Percentiles rank a stretch among this genome's conserved stretches.
Conservation (phyloP, 768 basidiomycete genomes). For the Russula sp. region DNA sequence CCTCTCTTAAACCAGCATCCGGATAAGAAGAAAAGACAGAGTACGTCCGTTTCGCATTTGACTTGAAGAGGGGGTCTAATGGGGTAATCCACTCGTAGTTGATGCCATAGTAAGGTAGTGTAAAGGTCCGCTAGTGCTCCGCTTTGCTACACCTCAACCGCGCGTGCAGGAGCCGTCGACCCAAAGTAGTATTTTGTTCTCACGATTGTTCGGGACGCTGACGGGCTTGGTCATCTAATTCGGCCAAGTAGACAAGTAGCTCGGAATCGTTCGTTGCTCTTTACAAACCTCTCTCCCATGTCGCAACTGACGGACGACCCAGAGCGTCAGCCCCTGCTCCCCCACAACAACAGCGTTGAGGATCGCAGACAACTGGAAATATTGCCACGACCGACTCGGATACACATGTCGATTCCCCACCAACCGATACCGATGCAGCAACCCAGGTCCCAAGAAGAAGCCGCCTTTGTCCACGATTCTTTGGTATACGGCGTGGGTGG, state of each 20-base stretch:
- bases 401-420: neutral
- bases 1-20: constrained; percentile 60
- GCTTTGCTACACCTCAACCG: neutral
- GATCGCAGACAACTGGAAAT: neutral
- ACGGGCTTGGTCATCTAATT: neutral
- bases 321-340: constrained; percentile 20
- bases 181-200: neutral
- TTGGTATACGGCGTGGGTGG: constrained; percentile 38
- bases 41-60: constrained; percentile 67
- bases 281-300: neutral
- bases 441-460: constrained; percentile 27
- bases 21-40: constrained; percentile 65
- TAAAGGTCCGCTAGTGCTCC: neutral
- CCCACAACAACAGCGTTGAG: constrained; percentile 4
- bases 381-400: neutral
- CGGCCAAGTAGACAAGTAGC: neutral
- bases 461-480: constrained; percentile 34
- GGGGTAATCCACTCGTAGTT: constrained; percentile 49
- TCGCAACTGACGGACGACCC: constrained; percentile 4
- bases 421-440: neutral
- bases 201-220: neutral
- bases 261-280: neutral
- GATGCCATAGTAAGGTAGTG: constrained; percentile 43
- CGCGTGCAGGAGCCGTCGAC: neutral
- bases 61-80: constrained; percentile 60